A percentile compares a stretch with the other conserved stretches of the same genome.
Conservation (phyloP, 2,329 filamentous ascomycete genomes). For the Colletotrichum filicis region DNA sequence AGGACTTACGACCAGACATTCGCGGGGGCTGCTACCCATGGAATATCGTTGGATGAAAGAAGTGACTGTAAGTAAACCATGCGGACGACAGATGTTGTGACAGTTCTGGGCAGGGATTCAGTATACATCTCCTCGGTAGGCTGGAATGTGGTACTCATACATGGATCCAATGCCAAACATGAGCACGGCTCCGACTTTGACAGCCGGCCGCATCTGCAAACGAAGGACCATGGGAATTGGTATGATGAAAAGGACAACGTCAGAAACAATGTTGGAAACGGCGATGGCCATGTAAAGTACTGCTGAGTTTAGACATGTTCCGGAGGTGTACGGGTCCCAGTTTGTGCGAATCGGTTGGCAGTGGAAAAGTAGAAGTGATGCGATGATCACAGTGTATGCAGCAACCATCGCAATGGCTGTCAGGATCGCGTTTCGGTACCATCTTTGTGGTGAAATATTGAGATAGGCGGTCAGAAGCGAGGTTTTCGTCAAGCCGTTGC, state of each 20-base stretch:
- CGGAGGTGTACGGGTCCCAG: conserved; percentile 38
- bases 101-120: conserved; percentile 38
- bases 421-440: conserved; percentile 43
- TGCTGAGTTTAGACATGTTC: conserved; percentile 53
- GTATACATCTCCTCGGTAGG: neutral
- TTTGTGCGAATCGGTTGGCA: conserved; percentile 36
- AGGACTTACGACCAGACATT: conserved; percentile 36
- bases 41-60: conserved; percentile 31
- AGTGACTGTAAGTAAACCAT: conserved; percentile 33
- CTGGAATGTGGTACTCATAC: conserved; percentile 20
- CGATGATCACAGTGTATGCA: conserved; percentile 41
- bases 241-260: conserved; percentile 56
- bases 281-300: conserved; percentile 61
- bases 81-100: conserved; percentile 41
- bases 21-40: conserved; percentile 36
- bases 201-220: conserved; percentile 55
- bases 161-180: conserved; percentile 55
- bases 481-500: conserved; percentile 47
- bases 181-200: conserved; percentile 54
- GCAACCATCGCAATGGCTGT: conserved; percentile 41
- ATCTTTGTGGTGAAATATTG: conserved; percentile 44
- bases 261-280: conserved; percentile 56
- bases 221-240: conserved; percentile 56
- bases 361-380: conserved; percentile 36
- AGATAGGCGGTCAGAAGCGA: conserved; percentile 49